These are phyloP conservation scores for Silene conica DNA, from an alignment of 148 eudicot genomes.

Conservation along the genomic window DNA sequence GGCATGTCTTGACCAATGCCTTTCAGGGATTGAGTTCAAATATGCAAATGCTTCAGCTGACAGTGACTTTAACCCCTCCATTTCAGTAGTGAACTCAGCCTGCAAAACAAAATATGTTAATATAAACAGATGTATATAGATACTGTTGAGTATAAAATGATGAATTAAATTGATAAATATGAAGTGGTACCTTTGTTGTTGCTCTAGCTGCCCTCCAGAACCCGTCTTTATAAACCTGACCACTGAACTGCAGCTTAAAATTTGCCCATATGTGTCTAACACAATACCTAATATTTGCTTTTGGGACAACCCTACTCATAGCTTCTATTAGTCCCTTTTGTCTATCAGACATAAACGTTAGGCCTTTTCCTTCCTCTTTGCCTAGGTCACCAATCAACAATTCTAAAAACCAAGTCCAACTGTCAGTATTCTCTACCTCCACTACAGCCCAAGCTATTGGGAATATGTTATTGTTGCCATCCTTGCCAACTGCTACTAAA, in stretches of 20 bases:
- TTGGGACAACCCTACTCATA: background rate
- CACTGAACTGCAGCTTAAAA: background rate
- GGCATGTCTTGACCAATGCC: background rate
- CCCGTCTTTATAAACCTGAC: background rate
- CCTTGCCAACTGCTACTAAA: background rate
- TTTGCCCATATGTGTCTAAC: background rate
- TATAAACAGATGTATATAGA: no score
- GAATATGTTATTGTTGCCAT: background rate
- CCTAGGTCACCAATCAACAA: background rate
- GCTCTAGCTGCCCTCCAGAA: background rate
- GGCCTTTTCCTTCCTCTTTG: background rate
- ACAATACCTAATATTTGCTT: background rate
- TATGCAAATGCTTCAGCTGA: background rate
- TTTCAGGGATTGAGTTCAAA: background rate
- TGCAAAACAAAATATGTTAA: background rate
- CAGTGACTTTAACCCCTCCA: background rate
- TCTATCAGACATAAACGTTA: slow-evolving; percentile 2
- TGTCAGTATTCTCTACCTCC: background rate
- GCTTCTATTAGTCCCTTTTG: slow-evolving; percentile 1
- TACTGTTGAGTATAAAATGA: no score
- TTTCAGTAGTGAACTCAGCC: background rate
- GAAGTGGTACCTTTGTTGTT: background rate
- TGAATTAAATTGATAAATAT: no score
- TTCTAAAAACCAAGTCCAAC: background rate
- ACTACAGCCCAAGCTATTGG: background rate